Conservation (phyloP, 2,329 filamentous ascomycete genomes). For the Aspergillus puulaauensis region DNA sequence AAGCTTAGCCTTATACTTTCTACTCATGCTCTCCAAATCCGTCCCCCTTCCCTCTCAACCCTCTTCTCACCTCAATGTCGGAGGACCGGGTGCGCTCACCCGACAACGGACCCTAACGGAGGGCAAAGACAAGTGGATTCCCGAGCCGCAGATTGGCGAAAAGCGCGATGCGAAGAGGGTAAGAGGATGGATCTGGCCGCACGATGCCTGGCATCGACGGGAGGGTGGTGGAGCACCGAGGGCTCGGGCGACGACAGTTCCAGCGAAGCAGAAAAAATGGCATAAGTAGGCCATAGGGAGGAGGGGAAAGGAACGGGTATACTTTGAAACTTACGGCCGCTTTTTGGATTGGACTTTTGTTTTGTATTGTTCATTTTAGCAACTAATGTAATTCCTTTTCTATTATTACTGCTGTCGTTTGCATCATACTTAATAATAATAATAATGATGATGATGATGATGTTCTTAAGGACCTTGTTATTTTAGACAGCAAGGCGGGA, state of each 20-base stretch:
- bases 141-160: slow-evolving; percentile 59
- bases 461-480: too few species aligned
- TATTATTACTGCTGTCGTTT: not conserved
- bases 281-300: slow-evolving; percentile 40
- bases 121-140: slow-evolving; percentile 62
- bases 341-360: not conserved
- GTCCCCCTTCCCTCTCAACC: slow-evolving; percentile 57
- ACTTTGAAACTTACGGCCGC: not conserved
- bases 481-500: too few species aligned
- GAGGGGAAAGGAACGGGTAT: not conserved
- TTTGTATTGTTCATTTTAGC: slow-evolving; percentile 1
- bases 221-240: slow-evolving; percentile 46
- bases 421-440: not conserved
- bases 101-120: slow-evolving; percentile 54
- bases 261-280: slow-evolving; percentile 34
- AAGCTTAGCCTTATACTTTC: slow-evolving; percentile 61
- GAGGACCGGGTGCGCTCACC: slow-evolving; percentile 57
- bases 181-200: slow-evolving; percentile 62
- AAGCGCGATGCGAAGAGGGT: slow-evolving; percentile 60
- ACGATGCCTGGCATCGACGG: slow-evolving; percentile 59
- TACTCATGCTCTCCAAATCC: slow-evolving; percentile 66
- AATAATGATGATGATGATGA: not conserved
- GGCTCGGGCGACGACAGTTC: slow-evolving; percentile 19
- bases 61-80: slow-evolving; percentile 61
- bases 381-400: slow-evolving; percentile 10